Base-by-base conservation (phyloP, 2,329 filamentous ascomycete species). In the Niveomyces coronatus region DNA sequence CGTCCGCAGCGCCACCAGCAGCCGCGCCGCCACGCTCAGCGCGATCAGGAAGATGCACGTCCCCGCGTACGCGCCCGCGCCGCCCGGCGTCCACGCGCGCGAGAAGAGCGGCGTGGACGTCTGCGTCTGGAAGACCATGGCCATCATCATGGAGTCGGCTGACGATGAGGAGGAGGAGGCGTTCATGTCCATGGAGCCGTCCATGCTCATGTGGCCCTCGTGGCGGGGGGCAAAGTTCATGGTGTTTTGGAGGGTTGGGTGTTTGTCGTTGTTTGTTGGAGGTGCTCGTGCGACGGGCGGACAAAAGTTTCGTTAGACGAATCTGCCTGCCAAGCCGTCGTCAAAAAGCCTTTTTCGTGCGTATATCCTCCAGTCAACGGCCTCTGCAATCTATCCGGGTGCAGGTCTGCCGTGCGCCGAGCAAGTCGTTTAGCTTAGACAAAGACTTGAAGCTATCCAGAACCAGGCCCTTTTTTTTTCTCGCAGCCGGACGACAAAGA, bases 11-110 rank as follows among this genome's bases (percentile, higher is more conserved):
- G 87, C 87, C 35, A 89, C 64, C 13, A 94, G 67, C 15, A 68
- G 62, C 37, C 88, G 82, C 53, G 81, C 78, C 40, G 82, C 52
- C 44, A 79, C 67, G 43, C 79, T 79, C 36, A 96, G 77, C 31
- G 82, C 49, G 55, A 94, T 79, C 42, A 95, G 72, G 63, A 95
- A 95, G 57, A 95, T 84, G 66, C 89, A 94, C 19, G 86, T 94
- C 40, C 78, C 89, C 2, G 85, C 86, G 60, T 95, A 96, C 43
- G 71, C 64, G 49, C 81, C 85, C 5, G 70, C 64, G 24, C 64
- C 79, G 19, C 55, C 61, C 5, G 89, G 89, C 3, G 82, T 82
- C 86, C 88, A 96, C 37, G 67, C 57, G 16, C 62, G 56, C 13
- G 84, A 79, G 60, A 64, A 76, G 43, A 76, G 65, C 0, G 72